phyloP scores from a whole-genome alignment of 176 grass and related monocot species.

The Pontederia crassipes region DNA sequence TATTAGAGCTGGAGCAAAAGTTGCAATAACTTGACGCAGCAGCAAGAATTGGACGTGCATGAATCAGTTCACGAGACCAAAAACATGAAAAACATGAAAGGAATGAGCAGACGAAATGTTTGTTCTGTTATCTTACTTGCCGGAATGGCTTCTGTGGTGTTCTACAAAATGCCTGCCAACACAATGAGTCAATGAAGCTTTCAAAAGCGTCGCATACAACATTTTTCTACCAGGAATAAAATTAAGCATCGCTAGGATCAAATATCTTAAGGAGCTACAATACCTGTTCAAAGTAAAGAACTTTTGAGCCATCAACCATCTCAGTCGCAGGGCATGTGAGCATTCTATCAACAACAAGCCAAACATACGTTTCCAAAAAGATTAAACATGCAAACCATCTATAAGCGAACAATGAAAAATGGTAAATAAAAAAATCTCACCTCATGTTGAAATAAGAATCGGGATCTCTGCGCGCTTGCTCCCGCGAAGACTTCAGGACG shows the following conservation, averaged over 20 bases:
- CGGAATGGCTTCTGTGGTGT: slow-evolving; percentile 93
- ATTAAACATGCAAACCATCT: too few relatives aligned
- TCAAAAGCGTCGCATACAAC: background rate
- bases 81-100: background rate
- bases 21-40: too few relatives aligned
- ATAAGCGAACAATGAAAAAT: too few relatives aligned
- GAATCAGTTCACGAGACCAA: background rate
- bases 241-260: too few relatives aligned
- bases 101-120: slow-evolving; percentile 2
- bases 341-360: slow-evolving; percentile 31
- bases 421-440: slow-evolving; percentile 17
- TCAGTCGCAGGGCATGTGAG: slow-evolving; percentile 84
- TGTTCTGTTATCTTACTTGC: slow-evolving; percentile 66
- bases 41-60: too few relatives aligned
- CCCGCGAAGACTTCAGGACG: slow-evolving; percentile 73
- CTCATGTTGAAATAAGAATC: slow-evolving; percentile 89
- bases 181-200: slow-evolving; percentile 8
- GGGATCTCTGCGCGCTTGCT: slow-evolving; percentile 86
- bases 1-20: too few relatives aligned
- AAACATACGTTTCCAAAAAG: too few relatives aligned
- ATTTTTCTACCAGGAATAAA: too few relatives aligned
- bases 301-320: slow-evolving; percentile 90
- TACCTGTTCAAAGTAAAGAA: slow-evolving; percentile 97
- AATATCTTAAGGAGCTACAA: too few relatives aligned
- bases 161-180: slow-evolving; percentile 92